phyloP scores from a whole-genome alignment of 768 basidiomycete genomes.

The Lepiota subincarnata region DNA sequence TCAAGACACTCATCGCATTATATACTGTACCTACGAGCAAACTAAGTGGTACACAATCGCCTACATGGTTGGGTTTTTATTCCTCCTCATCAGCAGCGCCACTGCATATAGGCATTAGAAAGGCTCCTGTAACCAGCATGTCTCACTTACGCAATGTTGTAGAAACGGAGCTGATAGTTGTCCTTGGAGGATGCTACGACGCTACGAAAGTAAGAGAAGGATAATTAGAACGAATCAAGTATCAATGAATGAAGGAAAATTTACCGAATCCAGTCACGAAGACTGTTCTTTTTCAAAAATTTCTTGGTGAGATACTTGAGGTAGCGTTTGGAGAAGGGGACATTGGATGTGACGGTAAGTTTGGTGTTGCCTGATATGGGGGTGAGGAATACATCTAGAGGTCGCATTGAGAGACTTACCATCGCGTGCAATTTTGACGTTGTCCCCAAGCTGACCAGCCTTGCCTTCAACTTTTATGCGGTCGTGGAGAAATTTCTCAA shows the following conservation, averaged over 20 bases:
- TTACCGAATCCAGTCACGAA: slow-evolving; percentile 95
- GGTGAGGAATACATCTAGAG: neutral
- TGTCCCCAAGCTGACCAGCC: slow-evolving; percentile 88
- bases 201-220: slow-evolving; percentile 28
- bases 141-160: slow-evolving; percentile 76
- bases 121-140: neutral
- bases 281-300: slow-evolving; percentile 95
- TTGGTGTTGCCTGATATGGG: slow-evolving; percentile 59
- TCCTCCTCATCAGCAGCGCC: slow-evolving; percentile 30
- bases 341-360: slow-evolving; percentile 79
- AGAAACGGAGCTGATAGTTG: slow-evolving; percentile 91
- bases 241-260: slow-evolving; percentile 14
- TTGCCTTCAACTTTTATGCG: slow-evolving; percentile 93
- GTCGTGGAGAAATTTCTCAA: slow-evolving; percentile 88
- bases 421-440: slow-evolving; percentile 81
- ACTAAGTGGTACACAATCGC: neutral
- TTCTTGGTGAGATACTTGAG: slow-evolving; percentile 99
- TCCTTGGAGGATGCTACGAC: slow-evolving; percentile 95
- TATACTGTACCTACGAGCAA: neutral
- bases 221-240: slow-evolving; percentile 7
- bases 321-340: slow-evolving; percentile 95
- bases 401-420: slow-evolving; percentile 43
- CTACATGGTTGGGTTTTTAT: neutral
- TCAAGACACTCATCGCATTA: neutral
- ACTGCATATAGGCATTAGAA: slow-evolving; percentile 17